Base-by-base conservation (phyloP, 148 eudicot species). In the Polygonum aviculare region DNA sequence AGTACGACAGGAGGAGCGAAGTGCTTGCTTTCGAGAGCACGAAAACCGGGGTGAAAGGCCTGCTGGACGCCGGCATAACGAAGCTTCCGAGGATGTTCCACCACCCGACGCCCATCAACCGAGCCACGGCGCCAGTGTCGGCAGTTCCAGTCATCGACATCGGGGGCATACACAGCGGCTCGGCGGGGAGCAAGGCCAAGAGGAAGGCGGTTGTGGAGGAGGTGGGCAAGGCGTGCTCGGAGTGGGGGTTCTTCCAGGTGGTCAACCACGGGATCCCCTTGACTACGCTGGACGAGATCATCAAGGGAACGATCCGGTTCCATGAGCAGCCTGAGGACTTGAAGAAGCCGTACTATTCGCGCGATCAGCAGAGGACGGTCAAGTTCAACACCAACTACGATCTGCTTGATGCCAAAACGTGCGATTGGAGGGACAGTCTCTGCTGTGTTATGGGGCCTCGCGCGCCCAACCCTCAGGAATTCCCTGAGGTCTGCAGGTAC, bases 181-280 rank as follows among this genome's bases (percentile, higher is more conserved):
- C 18, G 54, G 54, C 14, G 47, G 9, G 47, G 10, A 44, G 11
- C 15, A 16, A 50, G n/a, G 7, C 47, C 12, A 21, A 40, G 78
- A 69, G 79, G 19, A 12, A 36, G 31, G 72, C 59, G 49, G 55
- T 80, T 6, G 60, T 80, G 5, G 74, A 77, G 50, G 69, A 73
- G 38, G 41, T 80, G n/a, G 3, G 2, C 7, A 36, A 48, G 19
- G 70, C 77, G 6, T 55, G 60, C 50, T 55, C 44, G 35, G 51
- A 44, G 12, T 79, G 82, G 82, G 78, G 82, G 0, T 59, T 57
- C 44, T 80, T 80, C 60, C 83, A 81, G 74, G 80, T 81, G 57
- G 36, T 81, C 11, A 77, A 77, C 70, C 83, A 81, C 41, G 77
- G 77, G 38, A 59, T 78, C 5, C 72, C 77, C 0, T 8, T 4